Conservation (phyloP, 768 basidiomycete species). For the Xanthoconium purpureum region DNA sequence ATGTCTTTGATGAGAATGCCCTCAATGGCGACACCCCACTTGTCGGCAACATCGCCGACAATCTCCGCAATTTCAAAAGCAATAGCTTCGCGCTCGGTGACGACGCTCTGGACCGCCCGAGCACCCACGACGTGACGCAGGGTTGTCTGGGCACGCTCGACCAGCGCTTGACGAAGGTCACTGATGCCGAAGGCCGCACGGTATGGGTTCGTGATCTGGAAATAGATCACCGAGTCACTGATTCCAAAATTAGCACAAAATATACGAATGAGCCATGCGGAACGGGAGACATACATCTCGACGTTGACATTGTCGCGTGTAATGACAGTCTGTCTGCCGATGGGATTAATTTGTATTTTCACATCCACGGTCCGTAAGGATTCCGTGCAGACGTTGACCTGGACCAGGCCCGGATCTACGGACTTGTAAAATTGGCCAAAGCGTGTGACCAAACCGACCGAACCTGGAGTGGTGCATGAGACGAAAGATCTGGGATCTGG, state of each 20-base stretch:
- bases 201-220: slow-evolving; percentile 87
- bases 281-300: slow-evolving; percentile 61
- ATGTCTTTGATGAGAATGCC: slow-evolving; percentile 95
- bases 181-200: slow-evolving; percentile 91
- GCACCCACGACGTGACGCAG: slow-evolving; percentile 97
- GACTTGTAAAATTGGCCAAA: slow-evolving; percentile 97
- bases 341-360: slow-evolving; percentile 90
- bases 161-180: slow-evolving; percentile 81
- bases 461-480: slow-evolving; percentile 42
- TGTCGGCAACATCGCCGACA: slow-evolving; percentile 86
- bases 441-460: slow-evolving; percentile 86
- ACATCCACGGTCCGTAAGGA: slow-evolving; percentile 84
- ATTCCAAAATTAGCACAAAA: slow-evolving; percentile 6
- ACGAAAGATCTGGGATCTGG: slow-evolving; percentile 3
- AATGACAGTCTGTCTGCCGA: slow-evolving; percentile 86
- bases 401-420: slow-evolving; percentile 87
- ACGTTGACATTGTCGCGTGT: slow-evolving; percentile 97
- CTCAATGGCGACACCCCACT: slow-evolving; percentile 97
- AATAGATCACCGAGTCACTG: slow-evolving; percentile 91
- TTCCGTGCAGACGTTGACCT: slow-evolving; percentile 95
- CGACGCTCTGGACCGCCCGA: slow-evolving; percentile 90
- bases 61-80: slow-evolving; percentile 97
- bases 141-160: slow-evolving; percentile 89
- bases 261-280: not conserved
- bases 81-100: slow-evolving; percentile 95